Conservation (phyloP, 169 alveolate species). For the Theileria parva region DNA sequence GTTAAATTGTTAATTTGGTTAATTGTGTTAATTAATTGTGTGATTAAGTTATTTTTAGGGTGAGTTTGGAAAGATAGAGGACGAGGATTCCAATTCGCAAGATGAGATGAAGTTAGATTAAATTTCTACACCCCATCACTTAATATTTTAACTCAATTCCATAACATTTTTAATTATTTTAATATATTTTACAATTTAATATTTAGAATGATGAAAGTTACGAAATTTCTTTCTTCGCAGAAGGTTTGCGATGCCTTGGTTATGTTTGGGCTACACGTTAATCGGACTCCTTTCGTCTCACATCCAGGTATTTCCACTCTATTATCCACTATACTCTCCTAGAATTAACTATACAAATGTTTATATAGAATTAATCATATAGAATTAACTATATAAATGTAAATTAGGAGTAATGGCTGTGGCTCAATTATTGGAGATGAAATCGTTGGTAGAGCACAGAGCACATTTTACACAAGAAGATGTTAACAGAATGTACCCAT, state of each 20-base stretch:
- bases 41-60: neutral
- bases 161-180: neutral
- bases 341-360: neutral
- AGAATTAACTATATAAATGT: neutral
- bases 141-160: constrained; percentile 4
- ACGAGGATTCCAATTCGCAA: constrained; percentile 1
- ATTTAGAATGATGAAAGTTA: constrained; percentile 28
- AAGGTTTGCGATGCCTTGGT: constrained; percentile 79
- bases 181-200: neutral
- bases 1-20: neutral
- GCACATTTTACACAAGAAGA: constrained; percentile 80
- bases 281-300: constrained; percentile 76
- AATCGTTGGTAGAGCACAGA: constrained; percentile 75
- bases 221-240: constrained; percentile 14
- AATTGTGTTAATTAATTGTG: too few relatives aligned
- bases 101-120: constrained; percentile 22
- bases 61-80: constrained; percentile 12
- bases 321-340: too few relatives aligned
- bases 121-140: constrained; percentile 23
- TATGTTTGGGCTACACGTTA: constrained; percentile 74
- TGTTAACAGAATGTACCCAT: constrained; percentile 77
- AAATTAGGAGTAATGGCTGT: constrained; percentile 78
- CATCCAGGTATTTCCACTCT: constrained; percentile 70
- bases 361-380: neutral
- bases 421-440: constrained; percentile 78